Base-by-base conservation (phyloP, 805 yeast species). In the Starmerella scarabaei region DNA sequence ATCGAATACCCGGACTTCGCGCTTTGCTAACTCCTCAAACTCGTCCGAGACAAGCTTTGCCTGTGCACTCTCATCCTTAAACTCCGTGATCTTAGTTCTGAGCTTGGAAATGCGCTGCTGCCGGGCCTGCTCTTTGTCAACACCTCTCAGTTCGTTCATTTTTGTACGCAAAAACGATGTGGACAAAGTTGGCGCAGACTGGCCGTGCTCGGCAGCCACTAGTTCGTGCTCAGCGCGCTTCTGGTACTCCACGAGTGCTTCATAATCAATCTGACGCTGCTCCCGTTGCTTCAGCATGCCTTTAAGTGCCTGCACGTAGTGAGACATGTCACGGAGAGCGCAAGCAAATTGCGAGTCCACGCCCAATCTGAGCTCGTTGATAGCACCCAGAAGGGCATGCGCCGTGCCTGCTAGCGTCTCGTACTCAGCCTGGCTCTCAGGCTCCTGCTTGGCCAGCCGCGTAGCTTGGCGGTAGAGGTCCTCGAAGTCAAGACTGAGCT, bases 221-320 rank as follows among this genome's bases (percentile, higher is more conserved):
- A 75, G 74, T 50, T 88, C 97, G 30, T 64, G 63, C 36, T 71
- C 67, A 0, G 93, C 75, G 53, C 82, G 80, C 30, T 68, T 67
- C 41, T 85, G 63, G 60, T 88, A 88, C 40, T 80, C 93, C 30
- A 74, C 72, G 33, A 88, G 65, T 37, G 81, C 93, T 55, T 91
- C 96, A 53, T 79, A 77, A 57, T 88, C 98, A 21, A 88, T 72
- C 52, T 82, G 86, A 58, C 86, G 86, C 55, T 84, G 85, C 54
- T 88, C 97, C 49, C 88, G 84, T 41, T 81, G 68, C 54, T 80
- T 85, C 39, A 91, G 71, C 43, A 88, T 63, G 45, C 69, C 73
- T 53, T 75, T 75, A 49, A 80, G 62, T 18, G 80, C 72, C 36
- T 63, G 65, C 33, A 79, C 72, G 51, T 80, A 91, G 60, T 82